phyloP scores from a whole-genome alignment of 2,329 filamentous ascomycete species.

The Ophiocordyceps polyrhachis-furcata region DNA sequence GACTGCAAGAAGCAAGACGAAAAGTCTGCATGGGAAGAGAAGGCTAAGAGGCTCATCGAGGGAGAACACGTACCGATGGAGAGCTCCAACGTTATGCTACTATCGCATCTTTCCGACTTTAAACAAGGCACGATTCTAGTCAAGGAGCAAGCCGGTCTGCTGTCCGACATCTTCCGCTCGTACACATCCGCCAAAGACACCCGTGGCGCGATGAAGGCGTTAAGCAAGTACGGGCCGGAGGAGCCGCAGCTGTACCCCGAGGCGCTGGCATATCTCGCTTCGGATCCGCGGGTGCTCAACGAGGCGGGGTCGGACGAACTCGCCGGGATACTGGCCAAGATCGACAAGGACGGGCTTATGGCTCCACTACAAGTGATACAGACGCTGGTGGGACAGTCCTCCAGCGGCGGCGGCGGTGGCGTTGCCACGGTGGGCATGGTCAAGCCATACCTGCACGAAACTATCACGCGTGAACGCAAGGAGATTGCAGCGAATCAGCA shows the following conservation, averaged over 20 bases:
- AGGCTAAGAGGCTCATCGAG: conserved; percentile 78
- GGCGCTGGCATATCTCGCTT: conserved; percentile 84
- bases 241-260: conserved; percentile 87
- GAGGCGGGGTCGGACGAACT: conserved; percentile 76
- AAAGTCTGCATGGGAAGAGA: conserved; percentile 69
- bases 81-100: conserved; percentile 78
- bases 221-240: conserved; percentile 78
- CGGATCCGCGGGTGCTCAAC: conserved; percentile 58
- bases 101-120: conserved; percentile 86
- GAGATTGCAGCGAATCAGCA: conserved; percentile 69
- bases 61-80: conserved; percentile 70
- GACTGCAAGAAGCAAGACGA: conserved; percentile 48
- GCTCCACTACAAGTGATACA: conserved; percentile 93
- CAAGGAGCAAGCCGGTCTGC: conserved; percentile 77
- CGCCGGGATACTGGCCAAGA: conserved; percentile 60
- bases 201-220: conserved; percentile 68
- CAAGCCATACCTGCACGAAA: conserved; percentile 76
- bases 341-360: conserved; percentile 82
- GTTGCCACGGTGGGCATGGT: conserved; percentile 97
- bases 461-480: conserved; percentile 71
- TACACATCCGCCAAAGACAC: conserved; percentile 90
- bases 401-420: conserved; percentile 18
- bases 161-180: conserved; percentile 91
- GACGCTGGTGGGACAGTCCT: conserved; percentile 50
- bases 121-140: conserved; percentile 79